Conservation (phyloP, 1,284 basidiomycete species). For the Rhizoctonia solani region DNA sequence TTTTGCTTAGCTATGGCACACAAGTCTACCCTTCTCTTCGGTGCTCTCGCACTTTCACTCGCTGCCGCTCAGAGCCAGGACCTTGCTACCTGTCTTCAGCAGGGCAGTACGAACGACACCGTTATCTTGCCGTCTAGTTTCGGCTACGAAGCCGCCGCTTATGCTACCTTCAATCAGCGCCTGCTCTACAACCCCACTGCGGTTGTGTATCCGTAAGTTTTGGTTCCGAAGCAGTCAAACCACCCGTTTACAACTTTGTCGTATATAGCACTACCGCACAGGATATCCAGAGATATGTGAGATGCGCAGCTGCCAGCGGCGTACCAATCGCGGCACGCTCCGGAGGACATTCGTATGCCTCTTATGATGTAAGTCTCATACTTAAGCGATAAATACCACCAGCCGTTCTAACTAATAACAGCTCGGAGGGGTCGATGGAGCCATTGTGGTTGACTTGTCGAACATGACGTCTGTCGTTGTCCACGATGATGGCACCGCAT, state of each 20-base stretch:
- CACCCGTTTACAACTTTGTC: not conserved
- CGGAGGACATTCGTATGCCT: slow-evolving; percentile 39
- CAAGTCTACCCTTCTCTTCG: not conserved
- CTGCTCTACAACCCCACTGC: slow-evolving; percentile 35
- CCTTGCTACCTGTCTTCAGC: not conserved
- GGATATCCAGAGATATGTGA: slow-evolving; percentile 36
- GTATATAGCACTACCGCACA: slow-evolving; percentile 10
- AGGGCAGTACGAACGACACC: not conserved
- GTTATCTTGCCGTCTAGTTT: not conserved
- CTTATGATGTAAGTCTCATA: slow-evolving; percentile 25
- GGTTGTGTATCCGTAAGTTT: slow-evolving; percentile 36
- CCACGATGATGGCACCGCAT: slow-evolving; percentile 6
- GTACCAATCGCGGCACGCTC: slow-evolving; percentile 36
- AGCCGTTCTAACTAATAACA: not conserved
- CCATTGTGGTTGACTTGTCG: slow-evolving; percentile 36
- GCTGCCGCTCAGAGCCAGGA: not conserved
- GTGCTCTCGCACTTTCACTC: not conserved
- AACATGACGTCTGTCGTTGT: slow-evolving; percentile 37
- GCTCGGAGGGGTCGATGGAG: slow-evolving; percentile 37
- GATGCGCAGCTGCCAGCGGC: slow-evolving; percentile 32
- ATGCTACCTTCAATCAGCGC: slow-evolving; percentile 34
- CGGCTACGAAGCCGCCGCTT: not conserved
- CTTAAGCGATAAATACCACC: not conserved
- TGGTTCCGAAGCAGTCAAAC: not conserved
- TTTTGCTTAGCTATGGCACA: too few species aligned